phyloP scores from a whole-genome alignment of 2,329 filamentous ascomycete species.

The Monilinia fructicola region DNA sequence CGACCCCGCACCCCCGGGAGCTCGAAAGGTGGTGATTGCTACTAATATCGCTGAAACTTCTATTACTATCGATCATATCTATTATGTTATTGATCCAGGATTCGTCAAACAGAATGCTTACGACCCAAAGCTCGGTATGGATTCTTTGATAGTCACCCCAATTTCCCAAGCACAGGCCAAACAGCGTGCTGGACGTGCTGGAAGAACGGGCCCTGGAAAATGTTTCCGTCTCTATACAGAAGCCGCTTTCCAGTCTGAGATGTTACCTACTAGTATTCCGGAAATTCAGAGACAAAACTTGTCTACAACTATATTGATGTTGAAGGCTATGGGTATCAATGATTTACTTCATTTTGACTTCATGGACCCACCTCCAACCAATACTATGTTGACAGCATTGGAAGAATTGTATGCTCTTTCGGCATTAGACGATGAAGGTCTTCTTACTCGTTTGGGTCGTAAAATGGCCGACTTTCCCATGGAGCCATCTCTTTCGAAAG shows the following conservation, averaged over 20 bases:
- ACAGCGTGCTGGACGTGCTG: slow-evolving; percentile 87
- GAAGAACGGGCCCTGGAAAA: slow-evolving; percentile 92
- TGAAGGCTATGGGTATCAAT: slow-evolving; percentile 99
- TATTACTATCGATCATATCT: slow-evolving; percentile 96
- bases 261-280: slow-evolving; percentile 93
- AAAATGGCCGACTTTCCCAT: slow-evolving; percentile 99
- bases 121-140: slow-evolving; percentile 96
- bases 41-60: slow-evolving; percentile 98
- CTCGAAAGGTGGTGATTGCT: slow-evolving; percentile 91
- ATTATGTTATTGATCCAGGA: slow-evolving; percentile 94
- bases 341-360: slow-evolving; percentile 97
- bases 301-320: slow-evolving; percentile 89
- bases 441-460: slow-evolving; percentile 84
- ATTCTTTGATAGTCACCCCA: slow-evolving; percentile 90
- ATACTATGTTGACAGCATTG: slow-evolving; percentile 94
- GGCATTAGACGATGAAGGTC: slow-evolving; percentile 90
- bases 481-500: slow-evolving; percentile 89
- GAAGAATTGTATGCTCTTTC: slow-evolving; percentile 93
- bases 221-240: slow-evolving; percentile 96
- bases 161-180: slow-evolving; percentile 97
- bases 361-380: slow-evolving; percentile 96
- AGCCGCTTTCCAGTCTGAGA: slow-evolving; percentile 91
- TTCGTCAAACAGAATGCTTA: slow-evolving; percentile 98
- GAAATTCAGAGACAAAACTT: slow-evolving; percentile 96
- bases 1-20: slow-evolving; percentile 82